These are phyloP conservation scores for Wilcoxina mikolae DNA, from an alignment of 495 filamentous ascomycete species.

Conservation along the genomic window DNA sequence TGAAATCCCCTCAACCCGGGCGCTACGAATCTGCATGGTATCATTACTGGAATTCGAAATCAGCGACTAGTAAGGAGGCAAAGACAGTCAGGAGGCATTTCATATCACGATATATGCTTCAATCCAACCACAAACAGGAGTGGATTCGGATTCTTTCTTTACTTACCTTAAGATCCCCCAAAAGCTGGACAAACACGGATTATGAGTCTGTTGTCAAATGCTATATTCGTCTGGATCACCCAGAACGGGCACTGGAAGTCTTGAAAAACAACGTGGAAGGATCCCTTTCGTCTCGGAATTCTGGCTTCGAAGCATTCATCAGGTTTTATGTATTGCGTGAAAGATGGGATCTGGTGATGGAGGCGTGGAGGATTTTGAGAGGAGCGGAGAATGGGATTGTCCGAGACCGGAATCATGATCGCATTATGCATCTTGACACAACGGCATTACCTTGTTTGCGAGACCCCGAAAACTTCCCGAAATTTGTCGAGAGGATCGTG, in stretches of 20 bases:
- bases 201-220: constrained; percentile 1
- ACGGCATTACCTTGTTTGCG: background rate
- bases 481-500: background rate
- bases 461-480: background rate
- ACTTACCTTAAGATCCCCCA: background rate
- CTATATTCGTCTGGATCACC: background rate
- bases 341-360: constrained; percentile 15
- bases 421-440: background rate
- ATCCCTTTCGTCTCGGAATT: background rate
- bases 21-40: constrained; percentile 22
- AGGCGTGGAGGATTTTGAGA: constrained; percentile 17
- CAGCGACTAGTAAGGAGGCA: background rate
- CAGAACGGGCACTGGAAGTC: background rate
- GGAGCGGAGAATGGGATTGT: background rate
- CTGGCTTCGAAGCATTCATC: constrained; percentile 21
- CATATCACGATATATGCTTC: background rate
- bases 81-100: background rate
- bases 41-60: constrained; percentile 13
- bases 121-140: background rate
- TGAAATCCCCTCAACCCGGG: background rate
- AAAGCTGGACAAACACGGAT: background rate
- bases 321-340: constrained; percentile 6
- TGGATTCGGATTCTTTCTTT: background rate
- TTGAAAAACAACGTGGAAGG: background rate
- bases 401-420: background rate